These are phyloP conservation scores for Entomophthora muscae DNA, from an alignment of 371 early-diverging fungal genomes.

Conservation along the genomic window DNA sequence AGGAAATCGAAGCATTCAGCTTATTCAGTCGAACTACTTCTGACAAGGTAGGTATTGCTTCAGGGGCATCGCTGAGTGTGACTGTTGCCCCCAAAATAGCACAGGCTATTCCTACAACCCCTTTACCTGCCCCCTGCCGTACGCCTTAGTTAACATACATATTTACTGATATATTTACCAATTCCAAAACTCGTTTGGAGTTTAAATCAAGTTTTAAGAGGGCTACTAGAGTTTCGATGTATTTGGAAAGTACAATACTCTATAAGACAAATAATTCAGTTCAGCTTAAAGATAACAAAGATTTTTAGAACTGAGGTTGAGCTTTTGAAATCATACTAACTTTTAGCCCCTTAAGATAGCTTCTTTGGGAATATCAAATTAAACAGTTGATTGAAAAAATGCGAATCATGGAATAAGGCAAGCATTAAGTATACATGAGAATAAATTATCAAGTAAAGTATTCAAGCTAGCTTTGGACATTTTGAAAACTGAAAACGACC, in stretches of 20 bases:
- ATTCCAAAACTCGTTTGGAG: conserved; percentile 12
- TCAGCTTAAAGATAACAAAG: too few species aligned
- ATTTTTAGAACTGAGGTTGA: too few species aligned
- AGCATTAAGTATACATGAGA: too few species aligned
- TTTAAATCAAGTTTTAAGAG: conserved; percentile 8
- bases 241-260: conserved; percentile 17
- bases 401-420: too few species aligned
- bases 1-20: conserved; percentile 6
- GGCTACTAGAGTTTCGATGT: conserved; percentile 13
- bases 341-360: too few species aligned
- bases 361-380: too few species aligned
- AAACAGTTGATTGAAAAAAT: too few species aligned
- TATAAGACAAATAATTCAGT: too few species aligned
- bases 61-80: conserved; percentile 13
- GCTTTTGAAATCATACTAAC: too few species aligned
- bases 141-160: not conserved
- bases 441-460: too few species aligned
- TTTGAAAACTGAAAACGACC: too few species aligned
- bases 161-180: conserved; percentile 9
- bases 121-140: conserved; percentile 15
- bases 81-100: conserved; percentile 12
- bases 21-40: conserved; percentile 12
- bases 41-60: conserved; percentile 9
- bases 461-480: too few species aligned
- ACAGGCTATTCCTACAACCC: conserved; percentile 15